Base-by-base conservation (phyloP, 352 stramenopile genomes). In the Phytopythium boreale region DNA sequence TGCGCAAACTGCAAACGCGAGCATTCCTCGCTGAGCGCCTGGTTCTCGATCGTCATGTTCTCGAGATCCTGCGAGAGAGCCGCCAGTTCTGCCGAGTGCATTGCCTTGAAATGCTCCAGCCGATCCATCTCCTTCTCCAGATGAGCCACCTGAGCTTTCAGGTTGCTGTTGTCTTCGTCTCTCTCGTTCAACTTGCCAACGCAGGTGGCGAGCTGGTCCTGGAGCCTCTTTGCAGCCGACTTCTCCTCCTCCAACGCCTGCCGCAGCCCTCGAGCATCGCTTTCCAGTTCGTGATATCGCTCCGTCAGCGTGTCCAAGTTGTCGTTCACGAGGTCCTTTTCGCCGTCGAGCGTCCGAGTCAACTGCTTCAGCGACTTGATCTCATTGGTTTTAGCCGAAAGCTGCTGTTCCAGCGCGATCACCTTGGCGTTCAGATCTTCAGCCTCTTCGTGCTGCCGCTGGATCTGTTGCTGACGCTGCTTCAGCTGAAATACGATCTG, bases 1-100 rank as follows among this genome's bases (percentile, higher is more conserved):
- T 88, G 69, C 3, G 74, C 64, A 46, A 70, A 77, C 71, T 93
- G 83, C 20, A 93, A 63, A 0, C 82, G 73, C 8, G 71, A 79
- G 55, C 84, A 93, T 43, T 95, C 87, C 65, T 93, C 84, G 53
- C 79, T 91, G n/a, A 95, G 74, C 27, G 80, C 81, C 59, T 95
- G 87, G 55, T 95, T 95, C 46, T 95, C 87, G 24, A 93, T 71
- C 12, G 84, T 95, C 87, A 95, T 95, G 62, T 95, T 93, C 57
- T 95, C 84, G 39, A 95, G 67, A 59, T 95, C 87, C 67, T 93
- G 84, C 12, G 75, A 67, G 1, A 95, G 74, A 34, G 87, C 87
- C 3, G 73, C 65, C 39, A 87, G 63, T 59, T 95, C 87, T 0
- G 74, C 82, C 44, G 80, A 82, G 61, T 79, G 74, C 74, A 93